Evolutionary conservation across 768 basidiomycete species (phyloP), one percentile per base, ranked within the genome.

Genomic region (Gyrodon lividus): DNA sequence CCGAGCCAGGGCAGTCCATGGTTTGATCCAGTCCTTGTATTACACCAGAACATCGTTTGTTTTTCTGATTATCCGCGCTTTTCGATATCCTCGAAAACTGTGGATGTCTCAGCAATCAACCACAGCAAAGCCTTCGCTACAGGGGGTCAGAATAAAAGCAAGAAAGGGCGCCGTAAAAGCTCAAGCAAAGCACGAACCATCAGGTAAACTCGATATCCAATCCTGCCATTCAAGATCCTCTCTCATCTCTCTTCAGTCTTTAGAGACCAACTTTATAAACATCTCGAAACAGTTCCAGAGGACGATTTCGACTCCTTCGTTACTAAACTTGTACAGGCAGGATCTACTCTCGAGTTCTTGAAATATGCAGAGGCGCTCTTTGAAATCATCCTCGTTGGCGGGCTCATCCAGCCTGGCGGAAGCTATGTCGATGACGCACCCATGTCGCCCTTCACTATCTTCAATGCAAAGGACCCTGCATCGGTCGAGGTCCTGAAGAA

Each of bases 281-380:
- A 93, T 61, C 81, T 96, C 41, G 90, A 93, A 75, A 86, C 89
- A 24, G 85, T 92, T 42, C 78, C 81, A 20, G 78, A 79, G 50
- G 80, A 77, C 69, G 92, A 94, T 65, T 94, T 92, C 69, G 93
- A 96, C 59, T 76, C 81, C 12, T 85, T 88, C 68, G 72, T 86
- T 40, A 79, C 83, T 63, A 92, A 92, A 73, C 83, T 99, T 63
- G 81, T 93, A 60, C 87, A 89, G 70, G 94, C 95, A 50, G 96
- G 95, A 38, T 84, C 87, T 22, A 86, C 90, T 43, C 88, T 99
- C 70, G 97, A 99, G 73, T 87, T 84, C 65, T 84, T 95, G 72
- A 97, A 97, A 76, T 98, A 98, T 86, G 90, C 92, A 72, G 94
- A 97, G 62, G 81, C 87, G 50, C 86, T 98, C 62, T 98, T 97